These are phyloP conservation scores for Clarireedia hainanense DNA, from an alignment of 2,329 filamentous ascomycete species.

Conservation along the genomic window DNA sequence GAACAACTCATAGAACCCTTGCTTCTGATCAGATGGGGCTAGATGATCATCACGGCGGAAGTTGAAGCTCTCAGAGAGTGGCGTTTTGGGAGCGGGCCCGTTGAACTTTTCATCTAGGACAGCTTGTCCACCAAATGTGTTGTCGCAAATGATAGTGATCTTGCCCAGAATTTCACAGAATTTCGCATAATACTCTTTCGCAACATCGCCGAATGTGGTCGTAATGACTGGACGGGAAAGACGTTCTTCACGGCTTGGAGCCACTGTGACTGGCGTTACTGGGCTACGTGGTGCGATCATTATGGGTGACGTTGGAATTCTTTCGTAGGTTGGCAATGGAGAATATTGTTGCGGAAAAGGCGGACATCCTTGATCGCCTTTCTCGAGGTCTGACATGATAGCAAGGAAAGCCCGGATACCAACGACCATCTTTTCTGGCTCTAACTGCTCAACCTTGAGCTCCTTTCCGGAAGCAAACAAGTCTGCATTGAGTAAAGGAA, in stretches of 20 bases:
- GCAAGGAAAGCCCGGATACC: constrained; percentile 90
- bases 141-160: constrained; percentile 93
- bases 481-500: constrained; percentile 88
- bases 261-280: constrained; percentile 16
- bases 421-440: constrained; percentile 95
- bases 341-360: constrained; percentile 72
- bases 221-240: constrained; percentile 58
- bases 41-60: constrained; percentile 78
- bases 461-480: constrained; percentile 61
- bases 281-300: constrained; percentile 32
- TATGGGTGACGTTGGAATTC: constrained; percentile 42
- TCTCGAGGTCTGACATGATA: constrained; percentile 89
- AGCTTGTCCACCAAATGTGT: constrained; percentile 93
- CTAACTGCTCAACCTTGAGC: constrained; percentile 74
- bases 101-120: constrained; percentile 92
- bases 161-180: constrained; percentile 96
- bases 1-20: constrained; percentile 90
- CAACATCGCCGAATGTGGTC: constrained; percentile 61
- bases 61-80: constrained; percentile 88
- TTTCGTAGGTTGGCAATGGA: constrained; percentile 34
- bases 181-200: constrained; percentile 76
- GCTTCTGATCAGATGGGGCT: constrained; percentile 70
- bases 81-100: constrained; percentile 81
- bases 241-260: constrained; percentile 47
- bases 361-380: constrained; percentile 65